These are phyloP conservation scores for Wickerhamomyces mucosus DNA, from an alignment of 805 yeast species.

Conservation along the genomic window DNA sequence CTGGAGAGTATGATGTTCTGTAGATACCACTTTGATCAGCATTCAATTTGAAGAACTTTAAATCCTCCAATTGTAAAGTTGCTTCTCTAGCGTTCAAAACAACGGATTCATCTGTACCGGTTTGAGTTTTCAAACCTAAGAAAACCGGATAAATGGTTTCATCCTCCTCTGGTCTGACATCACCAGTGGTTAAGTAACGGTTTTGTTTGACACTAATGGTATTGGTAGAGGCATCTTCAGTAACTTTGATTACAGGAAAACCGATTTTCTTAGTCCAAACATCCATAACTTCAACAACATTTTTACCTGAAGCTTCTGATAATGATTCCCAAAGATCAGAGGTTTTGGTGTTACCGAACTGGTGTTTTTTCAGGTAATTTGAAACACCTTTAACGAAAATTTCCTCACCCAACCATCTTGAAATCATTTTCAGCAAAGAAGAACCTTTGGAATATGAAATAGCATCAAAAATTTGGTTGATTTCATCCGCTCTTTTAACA, in stretches of 20 bases:
- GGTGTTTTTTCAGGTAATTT: slow-evolving; percentile 62
- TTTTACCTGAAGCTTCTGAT: slow-evolving; percentile 59
- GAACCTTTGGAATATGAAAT: slow-evolving; percentile 81
- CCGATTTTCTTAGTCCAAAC: slow-evolving; percentile 77
- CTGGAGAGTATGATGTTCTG: slow-evolving; percentile 61
- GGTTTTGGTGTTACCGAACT: slow-evolving; percentile 71
- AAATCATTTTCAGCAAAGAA: slow-evolving; percentile 68
- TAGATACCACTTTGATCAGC: slow-evolving; percentile 69
- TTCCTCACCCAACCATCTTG: slow-evolving; percentile 73
- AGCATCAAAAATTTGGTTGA: slow-evolving; percentile 78
- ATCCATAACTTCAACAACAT: slow-evolving; percentile 65
- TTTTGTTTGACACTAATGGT: slow-evolving; percentile 54
- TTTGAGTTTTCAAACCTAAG: slow-evolving; percentile 48
- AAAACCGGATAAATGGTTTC: slow-evolving; percentile 60
- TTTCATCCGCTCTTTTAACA: slow-evolving; percentile 66
- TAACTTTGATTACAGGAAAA: slow-evolving; percentile 62
- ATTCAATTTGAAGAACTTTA: slow-evolving; percentile 57
- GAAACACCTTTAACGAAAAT: slow-evolving; percentile 73
- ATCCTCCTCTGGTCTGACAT: slow-evolving; percentile 69
- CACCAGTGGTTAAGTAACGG: slow-evolving; percentile 70
- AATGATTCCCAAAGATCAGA: slow-evolving; percentile 71
- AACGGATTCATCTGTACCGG: slow-evolving; percentile 51
- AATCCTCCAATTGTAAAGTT: slow-evolving; percentile 33
- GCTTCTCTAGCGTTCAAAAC: slow-evolving; percentile 43
- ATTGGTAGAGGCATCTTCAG: slow-evolving; percentile 36